Base-by-base conservation (phyloP, 257 asterid genomes). In the Jasminum sambac region DNA sequence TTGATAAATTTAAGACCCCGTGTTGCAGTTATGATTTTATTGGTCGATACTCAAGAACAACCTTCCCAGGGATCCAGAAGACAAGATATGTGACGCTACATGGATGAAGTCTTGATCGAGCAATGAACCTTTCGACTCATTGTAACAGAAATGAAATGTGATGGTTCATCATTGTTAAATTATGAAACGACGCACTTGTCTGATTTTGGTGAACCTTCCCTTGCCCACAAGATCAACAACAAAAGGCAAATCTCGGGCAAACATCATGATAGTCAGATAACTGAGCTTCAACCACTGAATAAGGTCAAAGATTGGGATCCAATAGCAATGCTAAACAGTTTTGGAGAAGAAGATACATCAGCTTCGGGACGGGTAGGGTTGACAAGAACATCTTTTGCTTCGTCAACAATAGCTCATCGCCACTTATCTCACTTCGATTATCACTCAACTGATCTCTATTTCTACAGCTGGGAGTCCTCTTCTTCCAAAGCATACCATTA, bases 391-490 rank as follows among this genome's bases (percentile, higher is more conserved):
- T 55, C 81, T 89, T 36, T 65, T 86, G 74, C 84, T 74, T 59
- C 96, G 89, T 74, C 95, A 90, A 30, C 95, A 91, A 76, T 96
- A 94, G 87, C 96, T 94, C 11, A 77, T 94, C 38, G 88, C 93
- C 24, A 91, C 95, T 17, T 96, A 94, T 72, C 87, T 94, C 70
- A 94, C 99, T 61, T 94, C 98, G 6, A 82, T 94, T 64, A 94
- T 94, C 52, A 93, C 89, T 63, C 98, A 94, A 64, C 76, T 91
- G 60, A 88, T n/a, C n/a, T n/a, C n/a, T n/a, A n/a, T 94, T 34
- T 86, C 99, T 23, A 91, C 99, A 16, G 99, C 99, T 40, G 99
- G 99, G 48, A 91, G 90, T 74, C n/a, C n/a, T n/a, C 99, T 94
- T 79, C 88, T 94, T 41, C 95, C 99, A 11, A 94, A 83, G 76